phyloP scores from a whole-genome alignment of 1,284 basidiomycete species.

The Cronartium quercuum region DNA sequence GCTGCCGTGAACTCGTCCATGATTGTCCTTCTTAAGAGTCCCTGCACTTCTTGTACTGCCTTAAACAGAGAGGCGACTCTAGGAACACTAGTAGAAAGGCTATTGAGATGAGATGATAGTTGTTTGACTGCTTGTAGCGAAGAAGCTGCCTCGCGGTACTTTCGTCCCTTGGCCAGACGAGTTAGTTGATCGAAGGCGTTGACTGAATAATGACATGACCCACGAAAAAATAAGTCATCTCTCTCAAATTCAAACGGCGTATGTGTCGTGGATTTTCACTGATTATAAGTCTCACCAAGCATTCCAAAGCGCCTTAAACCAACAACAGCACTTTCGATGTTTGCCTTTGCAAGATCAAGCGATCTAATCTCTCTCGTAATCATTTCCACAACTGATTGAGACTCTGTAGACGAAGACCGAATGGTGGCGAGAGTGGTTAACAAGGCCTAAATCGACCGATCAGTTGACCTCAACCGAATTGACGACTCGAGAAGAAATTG shows the following conservation, averaged over 20 bases:
- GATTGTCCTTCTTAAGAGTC: conserved; percentile 65
- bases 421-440: conserved; percentile 36
- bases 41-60: conserved; percentile 70
- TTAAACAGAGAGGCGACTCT: conserved; percentile 69
- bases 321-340: conserved; percentile 81
- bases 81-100: conserved; percentile 65
- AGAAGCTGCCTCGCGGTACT: conserved; percentile 69
- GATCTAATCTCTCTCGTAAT: conserved; percentile 96
- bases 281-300: conserved; percentile 62
- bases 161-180: conserved; percentile 63
- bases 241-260: background rate
- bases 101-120: conserved; percentile 65
- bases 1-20: conserved; percentile 83
- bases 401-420: conserved; percentile 64
- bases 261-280: background rate
- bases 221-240: background rate
- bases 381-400: conserved; percentile 86
- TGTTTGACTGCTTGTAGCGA: conserved; percentile 70
- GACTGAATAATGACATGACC: conserved; percentile 53
- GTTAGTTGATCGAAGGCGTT: conserved; percentile 75
- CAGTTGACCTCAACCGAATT: background rate
- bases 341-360: conserved; percentile 88
- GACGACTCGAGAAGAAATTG: background rate
- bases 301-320: conserved; percentile 84
- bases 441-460: conserved; percentile 5